Conservation (phyloP, 192 early-diverging fungal genomes). For the Rhizoclosmatium globosum region DNA sequence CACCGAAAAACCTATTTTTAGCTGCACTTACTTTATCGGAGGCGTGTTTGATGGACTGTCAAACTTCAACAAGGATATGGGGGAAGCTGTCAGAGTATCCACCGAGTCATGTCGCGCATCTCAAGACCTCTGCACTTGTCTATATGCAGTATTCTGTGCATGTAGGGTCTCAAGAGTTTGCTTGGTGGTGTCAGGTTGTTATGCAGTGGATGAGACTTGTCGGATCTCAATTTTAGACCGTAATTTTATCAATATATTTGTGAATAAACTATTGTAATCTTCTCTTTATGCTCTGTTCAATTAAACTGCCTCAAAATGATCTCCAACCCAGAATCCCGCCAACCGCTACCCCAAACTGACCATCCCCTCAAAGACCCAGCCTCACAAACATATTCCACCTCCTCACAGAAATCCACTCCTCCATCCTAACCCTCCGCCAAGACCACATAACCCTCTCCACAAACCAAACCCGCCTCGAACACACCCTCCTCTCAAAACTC, state of each 20-base stretch:
- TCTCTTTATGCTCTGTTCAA: not conserved
- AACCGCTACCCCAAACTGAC: not conserved
- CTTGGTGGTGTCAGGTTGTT: constrained; percentile 16
- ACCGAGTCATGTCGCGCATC: not conserved
- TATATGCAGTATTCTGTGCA: constrained; percentile 22
- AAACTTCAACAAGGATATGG: constrained; percentile 17
- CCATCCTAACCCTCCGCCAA: not conserved
- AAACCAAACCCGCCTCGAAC: not conserved
- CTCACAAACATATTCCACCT: not conserved
- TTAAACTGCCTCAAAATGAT: not conserved
- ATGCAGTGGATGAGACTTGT: constrained; percentile 17
- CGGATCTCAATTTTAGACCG: not conserved
- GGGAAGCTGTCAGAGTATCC: not conserved
- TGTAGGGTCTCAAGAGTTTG: constrained; percentile 16
- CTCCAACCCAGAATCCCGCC: not conserved
- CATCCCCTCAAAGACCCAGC: not conserved
- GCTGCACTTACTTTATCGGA: constrained; percentile 15
- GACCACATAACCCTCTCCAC: not conserved
- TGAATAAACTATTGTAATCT: no score
- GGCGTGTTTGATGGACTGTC: constrained; percentile 20
- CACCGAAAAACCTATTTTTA: constrained; percentile 12
- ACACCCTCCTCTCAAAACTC: not conserved
- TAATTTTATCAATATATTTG: not conserved
- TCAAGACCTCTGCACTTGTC: constrained; percentile 13
- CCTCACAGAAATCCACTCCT: not conserved